Base-by-base conservation (phyloP, 805 yeast species). In the Ogataea nakhonphanomensis region DNA sequence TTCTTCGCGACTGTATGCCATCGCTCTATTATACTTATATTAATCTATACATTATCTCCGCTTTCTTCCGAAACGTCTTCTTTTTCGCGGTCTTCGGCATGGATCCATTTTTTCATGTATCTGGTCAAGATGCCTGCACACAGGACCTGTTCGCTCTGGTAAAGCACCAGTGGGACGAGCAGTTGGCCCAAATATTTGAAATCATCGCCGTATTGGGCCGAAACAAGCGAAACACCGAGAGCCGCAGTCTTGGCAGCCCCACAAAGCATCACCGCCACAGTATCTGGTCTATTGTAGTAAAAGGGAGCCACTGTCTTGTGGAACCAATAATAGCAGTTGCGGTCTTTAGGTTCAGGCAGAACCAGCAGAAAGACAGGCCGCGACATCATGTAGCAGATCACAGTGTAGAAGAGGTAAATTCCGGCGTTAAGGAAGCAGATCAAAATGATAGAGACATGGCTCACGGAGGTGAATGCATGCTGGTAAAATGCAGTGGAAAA, bases 221-320 rank as follows among this genome's bases (percentile, higher is more conserved):
- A 71, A n/a, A 84, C 71, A 36, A 88, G 67, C 1, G 95, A 84
- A 4, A 88, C 95, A 26, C 96, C 96, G 37, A 88, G 67, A 0
- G 96, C 96, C 0, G 95, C 96, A 1, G 96, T 88, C 61, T 88
- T 89, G 2, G 96, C 95, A 5, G 95, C 91, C 8, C 95, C 95
- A 62, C 95, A 86, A 44, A 87, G 71, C 83, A 88, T 74, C 36
- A 89, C 74, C 9, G 90, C 72, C 25, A 86, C 85, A 0, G 95
- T 77, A 54, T 89, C 95, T 37, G 67, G 61, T 50, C 81, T 75
- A 52, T 71, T 70, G 61, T 84, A 84, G 61, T 82, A 84, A 53
- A 84, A 86, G 1, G 91, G 91, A 39, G 70, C 59, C 43, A 79
- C 61, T 1, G 70, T 23, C 31, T 59, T 60, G 56, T 78, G 74